A percentile compares a stretch with the other conserved stretches of the same genome.
phyloP scores from a whole-genome alignment of 2,329 filamentous ascomycete genomes.

The Plectosphaerella plurivora region DNA sequence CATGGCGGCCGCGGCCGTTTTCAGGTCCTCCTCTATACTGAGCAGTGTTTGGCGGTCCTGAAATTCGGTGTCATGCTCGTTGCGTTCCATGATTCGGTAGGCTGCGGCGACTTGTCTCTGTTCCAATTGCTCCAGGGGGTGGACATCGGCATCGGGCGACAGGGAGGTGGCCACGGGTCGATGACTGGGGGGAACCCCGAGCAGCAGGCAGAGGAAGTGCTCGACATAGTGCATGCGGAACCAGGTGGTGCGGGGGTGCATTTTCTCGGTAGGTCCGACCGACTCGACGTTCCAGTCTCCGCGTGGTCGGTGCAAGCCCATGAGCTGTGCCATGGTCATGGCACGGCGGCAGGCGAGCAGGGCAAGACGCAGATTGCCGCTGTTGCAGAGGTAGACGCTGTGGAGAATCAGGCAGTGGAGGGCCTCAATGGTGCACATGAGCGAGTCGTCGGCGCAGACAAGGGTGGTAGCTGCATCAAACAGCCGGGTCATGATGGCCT shows the following conservation, averaged over 20 bases:
- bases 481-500: constrained; percentile 21
- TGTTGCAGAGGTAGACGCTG: constrained; percentile 38
- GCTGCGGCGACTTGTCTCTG: constrained; percentile 24
- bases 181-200: constrained; percentile 30
- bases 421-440: constrained; percentile 39
- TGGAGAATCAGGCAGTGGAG: constrained; percentile 47
- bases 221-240: constrained; percentile 31
- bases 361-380: constrained; percentile 38
- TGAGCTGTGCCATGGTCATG: constrained; percentile 37
- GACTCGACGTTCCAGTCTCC: constrained; percentile 4
- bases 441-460: constrained; percentile 41
- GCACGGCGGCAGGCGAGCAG: constrained; percentile 41
- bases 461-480: constrained; percentile 23
- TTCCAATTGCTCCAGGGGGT: constrained; percentile 23
- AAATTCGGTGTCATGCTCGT: constrained; percentile 16
- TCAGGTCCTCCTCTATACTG: constrained; percentile 26
- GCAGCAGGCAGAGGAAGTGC: constrained; percentile 30
- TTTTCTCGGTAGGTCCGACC: constrained; percentile 5
- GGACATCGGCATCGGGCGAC: constrained; percentile 12
- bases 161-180: constrained; percentile 13
- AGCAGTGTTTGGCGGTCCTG: constrained; percentile 17
- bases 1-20: constrained; percentile 22
- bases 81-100: constrained; percentile 31
- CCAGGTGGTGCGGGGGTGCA: constrained; percentile 19
- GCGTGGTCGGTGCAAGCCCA: constrained; percentile 25